These are phyloP conservation scores for Eutypa lata DNA, from an alignment of 2,329 filamentous ascomycete genomes.

Conservation along the genomic window DNA sequence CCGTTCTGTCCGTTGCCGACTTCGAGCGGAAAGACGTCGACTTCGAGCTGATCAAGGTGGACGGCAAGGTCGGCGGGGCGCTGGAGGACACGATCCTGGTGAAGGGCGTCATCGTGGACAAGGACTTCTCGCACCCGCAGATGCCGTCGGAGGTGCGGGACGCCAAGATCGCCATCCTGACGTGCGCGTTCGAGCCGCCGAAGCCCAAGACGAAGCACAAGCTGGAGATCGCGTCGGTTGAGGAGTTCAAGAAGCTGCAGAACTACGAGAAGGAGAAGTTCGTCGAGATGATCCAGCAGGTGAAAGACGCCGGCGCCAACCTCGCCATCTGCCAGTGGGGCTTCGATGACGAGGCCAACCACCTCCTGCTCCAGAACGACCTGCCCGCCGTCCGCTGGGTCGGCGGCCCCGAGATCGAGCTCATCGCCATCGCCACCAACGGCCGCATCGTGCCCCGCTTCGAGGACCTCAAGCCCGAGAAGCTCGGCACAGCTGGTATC, in stretches of 20 bases:
- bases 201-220: constrained; percentile 99
- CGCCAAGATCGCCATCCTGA: constrained; percentile 96
- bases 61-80: constrained; percentile 93
- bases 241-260: constrained; percentile 98
- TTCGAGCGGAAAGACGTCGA: constrained; percentile 95
- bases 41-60: constrained; percentile 98
- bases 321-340: constrained; percentile 99
- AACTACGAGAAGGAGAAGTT: constrained; percentile 96
- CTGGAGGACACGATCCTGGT: constrained; percentile 93
- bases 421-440: constrained; percentile 98
- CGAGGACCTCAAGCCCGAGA: constrained; percentile 86
- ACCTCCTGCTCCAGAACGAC: constrained; percentile 91
- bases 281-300: constrained; percentile 96
- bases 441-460: constrained; percentile 96
- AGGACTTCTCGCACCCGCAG: constrained; percentile 98
- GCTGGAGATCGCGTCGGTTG: constrained; percentile 92
- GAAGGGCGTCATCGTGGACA: constrained; percentile 98
- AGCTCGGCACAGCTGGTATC: constrained; percentile 84
- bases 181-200: constrained; percentile 95
- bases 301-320: constrained; percentile 96
- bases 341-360: constrained; percentile 98
- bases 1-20: constrained; percentile 93
- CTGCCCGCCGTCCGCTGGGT: constrained; percentile 97
- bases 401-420: constrained; percentile 93
- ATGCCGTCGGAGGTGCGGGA: constrained; percentile 95